phyloP scores from a whole-genome alignment of 2,329 filamentous ascomycete species.

The Fusarium solani-melongenae region DNA sequence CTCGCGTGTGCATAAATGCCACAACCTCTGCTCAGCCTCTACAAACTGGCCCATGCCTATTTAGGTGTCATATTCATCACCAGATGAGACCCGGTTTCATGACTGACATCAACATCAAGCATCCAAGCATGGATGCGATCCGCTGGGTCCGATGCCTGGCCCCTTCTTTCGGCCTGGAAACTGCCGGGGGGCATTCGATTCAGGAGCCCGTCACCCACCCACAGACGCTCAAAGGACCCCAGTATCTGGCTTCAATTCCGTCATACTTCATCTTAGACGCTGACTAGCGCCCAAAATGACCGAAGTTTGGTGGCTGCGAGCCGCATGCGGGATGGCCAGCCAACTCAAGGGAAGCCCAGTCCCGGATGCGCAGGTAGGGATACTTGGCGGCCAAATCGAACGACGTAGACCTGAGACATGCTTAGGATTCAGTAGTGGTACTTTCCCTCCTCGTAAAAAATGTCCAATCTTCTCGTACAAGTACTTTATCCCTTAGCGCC shows the following conservation, averaged over 20 bases:
- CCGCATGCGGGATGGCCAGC: conserved; percentile 41
- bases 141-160: conserved; percentile 6
- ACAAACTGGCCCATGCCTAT: conserved; percentile 7
- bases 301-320: conserved; percentile 38
- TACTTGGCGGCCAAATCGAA: conserved; percentile 25
- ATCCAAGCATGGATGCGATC: conserved; percentile 6
- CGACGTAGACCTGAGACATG: conserved; percentile 35
- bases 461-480: conserved; percentile 13
- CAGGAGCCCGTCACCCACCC: conserved; percentile 14
- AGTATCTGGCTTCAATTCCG: conserved; percentile 37
- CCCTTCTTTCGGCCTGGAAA: conserved; percentile 20
- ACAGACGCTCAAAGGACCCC: conserved; percentile 17
- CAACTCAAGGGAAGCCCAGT: conserved; percentile 24
- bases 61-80: neutral
- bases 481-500: conserved; percentile 18
- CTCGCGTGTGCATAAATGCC: neutral
- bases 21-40: conserved; percentile 7
- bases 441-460: neutral
- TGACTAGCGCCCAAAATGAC: conserved; percentile 36
- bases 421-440: conserved; percentile 23
- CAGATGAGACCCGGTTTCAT: conserved; percentile 27
- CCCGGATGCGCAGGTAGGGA: conserved; percentile 28
- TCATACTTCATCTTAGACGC: conserved; percentile 41
- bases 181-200: conserved; percentile 24
- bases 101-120: conserved; percentile 28